phyloP scores from a whole-genome alignment of 2,329 filamentous ascomycete species.

The Bipolaris gigantea region DNA sequence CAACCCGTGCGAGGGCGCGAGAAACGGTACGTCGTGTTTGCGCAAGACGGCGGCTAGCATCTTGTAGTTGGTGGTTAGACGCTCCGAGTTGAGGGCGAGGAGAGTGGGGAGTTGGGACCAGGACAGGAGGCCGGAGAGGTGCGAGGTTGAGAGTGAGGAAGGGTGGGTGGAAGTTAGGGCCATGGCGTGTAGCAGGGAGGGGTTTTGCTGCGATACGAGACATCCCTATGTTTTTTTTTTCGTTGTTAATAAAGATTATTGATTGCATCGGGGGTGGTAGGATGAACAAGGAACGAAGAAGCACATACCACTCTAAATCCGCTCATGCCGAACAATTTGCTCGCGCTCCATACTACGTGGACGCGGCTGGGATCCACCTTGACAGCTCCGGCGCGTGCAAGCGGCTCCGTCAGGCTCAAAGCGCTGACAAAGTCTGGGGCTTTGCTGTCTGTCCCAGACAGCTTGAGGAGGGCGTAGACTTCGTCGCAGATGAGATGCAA shows the following conservation, averaged over 20 bases:
- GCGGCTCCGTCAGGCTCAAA: constrained; percentile 31
- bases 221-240: constrained; percentile 26
- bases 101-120: constrained; percentile 34
- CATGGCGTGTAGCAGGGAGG: constrained; percentile 24
- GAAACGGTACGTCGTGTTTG: constrained; percentile 21
- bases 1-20: constrained; percentile 32
- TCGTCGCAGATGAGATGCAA: constrained; percentile 39
- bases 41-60: constrained; percentile 21
- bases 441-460: constrained; percentile 11
- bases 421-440: constrained; percentile 29
- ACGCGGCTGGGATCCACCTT: constrained; percentile 38
- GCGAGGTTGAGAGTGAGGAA: constrained; percentile 24
- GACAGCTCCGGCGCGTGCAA: constrained; percentile 32
- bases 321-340: constrained; percentile 35
- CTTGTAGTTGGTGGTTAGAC: constrained; percentile 25
- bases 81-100: constrained; percentile 27
- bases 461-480: constrained; percentile 22
- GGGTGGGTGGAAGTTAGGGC: constrained; percentile 24
- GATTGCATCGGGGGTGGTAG: not conserved
- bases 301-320: constrained; percentile 34
- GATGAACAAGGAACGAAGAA: not conserved
- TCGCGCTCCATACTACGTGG: constrained; percentile 38
- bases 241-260: not conserved
- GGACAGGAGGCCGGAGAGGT: constrained; percentile 26
- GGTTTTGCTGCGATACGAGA: constrained; percentile 35